Evolutionary conservation across 495 filamentous ascomycete species (phyloP).

Genomic region (Oleoguttula mirabilis): DNA sequence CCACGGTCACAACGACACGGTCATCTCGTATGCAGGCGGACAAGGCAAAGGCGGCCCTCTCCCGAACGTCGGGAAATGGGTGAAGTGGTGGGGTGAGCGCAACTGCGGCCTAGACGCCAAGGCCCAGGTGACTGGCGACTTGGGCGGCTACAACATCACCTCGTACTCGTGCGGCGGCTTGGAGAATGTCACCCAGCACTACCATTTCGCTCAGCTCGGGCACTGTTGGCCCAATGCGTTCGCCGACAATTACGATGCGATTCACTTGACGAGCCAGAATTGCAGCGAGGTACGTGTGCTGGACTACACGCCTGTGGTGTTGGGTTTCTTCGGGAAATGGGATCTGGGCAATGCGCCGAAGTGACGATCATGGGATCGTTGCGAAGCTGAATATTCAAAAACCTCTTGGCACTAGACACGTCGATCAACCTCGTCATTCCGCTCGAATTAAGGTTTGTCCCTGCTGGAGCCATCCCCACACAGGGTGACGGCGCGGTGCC

Average conservation of each 20-base stretch:
- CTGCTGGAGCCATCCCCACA: too few species aligned
- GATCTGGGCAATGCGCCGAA: conserved; percentile 1
- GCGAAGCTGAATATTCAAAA: too few species aligned
- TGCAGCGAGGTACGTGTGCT: background rate
- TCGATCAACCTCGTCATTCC: too few species aligned
- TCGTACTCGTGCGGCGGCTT: conserved; percentile 3
- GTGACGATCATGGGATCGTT: too few species aligned
- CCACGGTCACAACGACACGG: conserved; percentile 12
- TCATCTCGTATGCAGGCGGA: conserved; percentile 7
- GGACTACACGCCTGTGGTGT: background rate
- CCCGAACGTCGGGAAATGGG: conserved; percentile 8
- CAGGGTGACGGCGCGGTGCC: too few species aligned
- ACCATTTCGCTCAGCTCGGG: conserved; percentile 6
- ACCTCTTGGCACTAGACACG: too few species aligned
- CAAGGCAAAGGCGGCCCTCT: background rate
- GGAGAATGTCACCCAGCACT: conserved; percentile 9
- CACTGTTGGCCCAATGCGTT: conserved; percentile 14
- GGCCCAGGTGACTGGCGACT: background rate
- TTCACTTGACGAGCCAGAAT: background rate
- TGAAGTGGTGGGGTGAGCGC: conserved; percentile 4
- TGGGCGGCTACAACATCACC: conserved; percentile 3
- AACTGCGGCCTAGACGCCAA: conserved; percentile 4
- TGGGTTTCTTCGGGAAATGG: conserved; percentile 10
- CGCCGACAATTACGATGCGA: conserved; percentile 3
- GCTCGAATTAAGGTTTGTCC: too few species aligned